Percentiles rank a stretch among this genome's conserved stretches.
Conservation (phyloP, 129 eudicot species). For the Flaveria bidentis region DNA sequence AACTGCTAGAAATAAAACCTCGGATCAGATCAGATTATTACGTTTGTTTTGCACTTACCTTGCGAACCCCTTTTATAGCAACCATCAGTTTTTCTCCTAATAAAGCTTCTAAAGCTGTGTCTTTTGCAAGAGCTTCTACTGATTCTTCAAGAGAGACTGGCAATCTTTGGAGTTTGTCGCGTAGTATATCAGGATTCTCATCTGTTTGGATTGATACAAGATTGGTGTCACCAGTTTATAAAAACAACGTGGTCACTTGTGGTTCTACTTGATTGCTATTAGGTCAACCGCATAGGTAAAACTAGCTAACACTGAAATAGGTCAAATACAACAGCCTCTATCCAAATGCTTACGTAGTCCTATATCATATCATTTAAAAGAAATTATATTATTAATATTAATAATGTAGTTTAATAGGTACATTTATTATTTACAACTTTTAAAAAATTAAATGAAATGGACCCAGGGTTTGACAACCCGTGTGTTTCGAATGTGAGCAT, state of each 20-base stretch:
- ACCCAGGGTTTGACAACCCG: no score
- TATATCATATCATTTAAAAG: no score
- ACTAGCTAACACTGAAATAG: background rate
- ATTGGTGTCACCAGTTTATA: background rate
- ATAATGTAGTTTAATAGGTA: no score
- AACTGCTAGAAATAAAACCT: background rate
- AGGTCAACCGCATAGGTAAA: background rate
- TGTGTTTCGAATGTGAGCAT: no score
- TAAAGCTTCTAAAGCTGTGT: conserved; percentile 51
- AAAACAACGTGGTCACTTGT: background rate
- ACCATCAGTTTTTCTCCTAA: conserved; percentile 73
- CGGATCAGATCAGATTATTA: background rate
- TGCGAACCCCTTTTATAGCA: conserved; percentile 83
- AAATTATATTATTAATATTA: no score
- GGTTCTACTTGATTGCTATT: background rate
- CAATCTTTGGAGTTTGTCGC: conserved; percentile 59
- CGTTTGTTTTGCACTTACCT: conserved; percentile 46
- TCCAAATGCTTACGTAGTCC: no score
- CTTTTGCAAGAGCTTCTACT: conserved; percentile 77
- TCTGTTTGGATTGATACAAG: conserved; percentile 44
- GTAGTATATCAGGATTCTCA: conserved; percentile 64
- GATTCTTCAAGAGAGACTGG: conserved; percentile 81
- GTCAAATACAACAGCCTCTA: no score
- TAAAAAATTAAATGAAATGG: no score
- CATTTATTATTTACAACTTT: no score